These are phyloP conservation scores for Cystofilobasidium capitatum DNA, from an alignment of 768 basidiomycete species.

Conservation along the genomic window DNA sequence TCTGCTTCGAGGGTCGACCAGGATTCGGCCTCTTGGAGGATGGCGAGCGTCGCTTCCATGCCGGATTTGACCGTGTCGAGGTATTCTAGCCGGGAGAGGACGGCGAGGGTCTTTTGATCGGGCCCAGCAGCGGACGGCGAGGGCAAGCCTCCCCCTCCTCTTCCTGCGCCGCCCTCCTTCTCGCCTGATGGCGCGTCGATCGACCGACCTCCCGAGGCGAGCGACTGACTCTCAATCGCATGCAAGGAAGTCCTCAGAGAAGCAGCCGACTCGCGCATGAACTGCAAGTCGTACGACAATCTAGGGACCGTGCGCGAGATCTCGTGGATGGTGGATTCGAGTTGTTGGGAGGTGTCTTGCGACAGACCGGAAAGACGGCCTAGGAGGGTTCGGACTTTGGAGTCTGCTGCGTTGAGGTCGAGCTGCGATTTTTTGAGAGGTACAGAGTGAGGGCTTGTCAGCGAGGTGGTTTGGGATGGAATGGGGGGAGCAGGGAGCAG, in stretches of 20 bases:
- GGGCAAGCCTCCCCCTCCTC: not conserved
- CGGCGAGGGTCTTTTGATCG: constrained; percentile 47
- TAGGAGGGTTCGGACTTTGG: constrained; percentile 62
- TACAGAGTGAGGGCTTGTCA: not conserved
- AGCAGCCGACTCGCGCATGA: constrained; percentile 85
- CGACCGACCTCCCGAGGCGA: not conserved
- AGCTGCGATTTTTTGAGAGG: constrained; percentile 9
- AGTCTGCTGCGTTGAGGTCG: constrained; percentile 56
- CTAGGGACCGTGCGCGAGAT: constrained; percentile 84
- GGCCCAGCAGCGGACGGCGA: constrained; percentile 23
- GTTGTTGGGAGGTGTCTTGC: constrained; percentile 73
- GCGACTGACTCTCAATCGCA: constrained; percentile 51
- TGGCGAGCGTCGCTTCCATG: constrained; percentile 83
- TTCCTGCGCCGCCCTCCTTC: constrained; percentile 27
- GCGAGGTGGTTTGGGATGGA: not conserved
- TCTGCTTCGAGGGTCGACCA: constrained; percentile 94
- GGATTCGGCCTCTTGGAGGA: constrained; percentile 86
- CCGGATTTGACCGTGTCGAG: constrained; percentile 72
- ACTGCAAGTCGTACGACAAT: constrained; percentile 88
- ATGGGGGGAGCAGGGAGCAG: constrained; percentile 27
- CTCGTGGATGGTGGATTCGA: constrained; percentile 85
- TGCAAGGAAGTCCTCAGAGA: constrained; percentile 60
- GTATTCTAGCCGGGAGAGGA: constrained; percentile 65
- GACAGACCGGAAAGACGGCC: constrained; percentile 74
- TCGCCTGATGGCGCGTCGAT: constrained; percentile 21